Conservation (phyloP, 2,329 filamentous ascomycete genomes). For the Arthrobotrys musiformis region DNA sequence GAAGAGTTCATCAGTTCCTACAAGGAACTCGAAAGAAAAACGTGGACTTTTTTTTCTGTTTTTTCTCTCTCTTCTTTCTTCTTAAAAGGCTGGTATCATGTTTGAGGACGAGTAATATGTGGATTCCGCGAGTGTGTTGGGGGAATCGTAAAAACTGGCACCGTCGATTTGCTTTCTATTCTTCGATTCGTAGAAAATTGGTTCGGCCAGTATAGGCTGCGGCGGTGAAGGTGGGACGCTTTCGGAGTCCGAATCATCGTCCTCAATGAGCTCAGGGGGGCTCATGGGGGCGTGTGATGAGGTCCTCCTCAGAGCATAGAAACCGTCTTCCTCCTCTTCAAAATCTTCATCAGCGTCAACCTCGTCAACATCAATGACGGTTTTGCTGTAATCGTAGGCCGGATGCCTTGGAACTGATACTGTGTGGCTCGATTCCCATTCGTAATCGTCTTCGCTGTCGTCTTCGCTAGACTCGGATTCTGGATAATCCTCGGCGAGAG, state of each 20-base stretch:
- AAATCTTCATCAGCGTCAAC: slow-evolving; percentile 70
- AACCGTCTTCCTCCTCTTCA: slow-evolving; percentile 62
- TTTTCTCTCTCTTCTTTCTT: no score
- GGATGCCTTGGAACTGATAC: slow-evolving; percentile 46
- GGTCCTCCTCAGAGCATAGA: slow-evolving; percentile 58
- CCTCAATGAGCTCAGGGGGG: slow-evolving; percentile 58
- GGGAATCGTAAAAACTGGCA: slow-evolving; percentile 13
- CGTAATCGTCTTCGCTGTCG: slow-evolving; percentile 69
- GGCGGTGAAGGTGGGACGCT: slow-evolving; percentile 58
- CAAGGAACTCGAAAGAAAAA: neutral
- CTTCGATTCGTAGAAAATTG: slow-evolving; percentile 49
- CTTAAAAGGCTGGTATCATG: slow-evolving; percentile 46
- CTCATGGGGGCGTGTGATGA: slow-evolving; percentile 57
- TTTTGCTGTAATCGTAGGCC: slow-evolving; percentile 59
- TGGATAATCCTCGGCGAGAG: slow-evolving; percentile 71
- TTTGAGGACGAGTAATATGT: slow-evolving; percentile 49
- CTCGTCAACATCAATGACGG: slow-evolving; percentile 61
- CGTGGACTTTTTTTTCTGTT: neutral
- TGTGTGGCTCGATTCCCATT: slow-evolving; percentile 63
- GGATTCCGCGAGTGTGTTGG: slow-evolving; percentile 5
- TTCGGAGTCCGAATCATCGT: slow-evolving; percentile 57
- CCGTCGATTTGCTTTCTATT: slow-evolving; percentile 15
- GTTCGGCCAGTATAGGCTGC: slow-evolving; percentile 56
- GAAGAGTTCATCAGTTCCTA: slow-evolving; percentile 11
- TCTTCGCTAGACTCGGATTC: slow-evolving; percentile 69